These are phyloP conservation scores for Rhododendron mucronatum DNA, from an alignment of 148 eudicot genomes.

Conservation along the genomic window DNA sequence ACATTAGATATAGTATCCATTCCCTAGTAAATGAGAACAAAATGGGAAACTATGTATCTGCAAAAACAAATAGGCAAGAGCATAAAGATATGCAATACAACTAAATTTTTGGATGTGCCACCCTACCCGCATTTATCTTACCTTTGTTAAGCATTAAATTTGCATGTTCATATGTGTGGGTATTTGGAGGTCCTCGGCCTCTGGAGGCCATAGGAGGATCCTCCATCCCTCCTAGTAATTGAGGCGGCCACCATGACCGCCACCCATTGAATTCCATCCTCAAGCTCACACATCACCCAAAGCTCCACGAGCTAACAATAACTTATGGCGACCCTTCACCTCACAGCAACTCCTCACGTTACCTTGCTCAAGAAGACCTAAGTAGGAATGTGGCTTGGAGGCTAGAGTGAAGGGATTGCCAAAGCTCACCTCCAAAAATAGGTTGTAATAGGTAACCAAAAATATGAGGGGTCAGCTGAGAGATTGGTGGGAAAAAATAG, in stretches of 20 bases:
- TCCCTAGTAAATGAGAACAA: not conserved
- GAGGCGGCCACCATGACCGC: not conserved
- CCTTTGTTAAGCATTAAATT: not conserved
- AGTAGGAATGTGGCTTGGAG: too few relatives aligned
- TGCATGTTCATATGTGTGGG: not conserved
- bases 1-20: not conserved
- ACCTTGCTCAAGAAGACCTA: too few relatives aligned
- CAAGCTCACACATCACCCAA: not conserved
- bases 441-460: too few relatives aligned
- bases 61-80: not conserved
- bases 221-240: not conserved
- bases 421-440: too few relatives aligned
- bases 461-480: too few relatives aligned
- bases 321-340: too few relatives aligned
- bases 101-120: not conserved
- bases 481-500: too few relatives aligned
- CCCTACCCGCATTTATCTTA: not conserved
- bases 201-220: not conserved
- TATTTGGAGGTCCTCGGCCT: not conserved
- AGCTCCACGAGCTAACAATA: not conserved
- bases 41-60: not conserved
- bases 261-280: not conserved
- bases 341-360: too few relatives aligned
- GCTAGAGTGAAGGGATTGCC: too few relatives aligned
- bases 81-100: not conserved